Conservation (phyloP, 495 filamentous ascomycete genomes). For the Aspergillus diversus region DNA sequence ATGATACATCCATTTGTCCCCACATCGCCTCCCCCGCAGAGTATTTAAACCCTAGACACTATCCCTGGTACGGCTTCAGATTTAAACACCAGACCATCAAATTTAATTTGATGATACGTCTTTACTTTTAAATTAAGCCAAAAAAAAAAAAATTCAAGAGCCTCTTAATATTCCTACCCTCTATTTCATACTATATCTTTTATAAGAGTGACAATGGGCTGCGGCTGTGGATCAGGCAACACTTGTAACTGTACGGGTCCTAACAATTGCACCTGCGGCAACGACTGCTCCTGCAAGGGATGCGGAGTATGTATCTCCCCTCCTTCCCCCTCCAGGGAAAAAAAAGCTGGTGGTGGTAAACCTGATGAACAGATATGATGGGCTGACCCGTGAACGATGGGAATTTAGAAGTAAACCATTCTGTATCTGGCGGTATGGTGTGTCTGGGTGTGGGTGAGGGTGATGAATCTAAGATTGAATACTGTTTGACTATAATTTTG, state of each 20-base stretch:
- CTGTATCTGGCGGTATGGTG: not conserved
- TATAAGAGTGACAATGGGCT: constrained; percentile 37
- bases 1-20: constrained; percentile 25
- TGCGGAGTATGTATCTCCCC: constrained; percentile 46
- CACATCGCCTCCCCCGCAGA: constrained; percentile 6
- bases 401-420: constrained; percentile 24
- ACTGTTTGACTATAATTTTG: constrained; percentile 12
- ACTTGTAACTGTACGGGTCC: constrained; percentile 43
- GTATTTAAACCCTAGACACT: constrained; percentile 13
- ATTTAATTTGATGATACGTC: too few relatives aligned
- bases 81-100: too few relatives aligned
- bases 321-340: not conserved
- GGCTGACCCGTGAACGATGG: constrained; percentile 19
- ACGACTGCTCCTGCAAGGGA: constrained; percentile 47
- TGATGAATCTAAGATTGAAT: constrained; percentile 1
- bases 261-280: constrained; percentile 43
- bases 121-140: too few relatives aligned
- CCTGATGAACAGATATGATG: constrained; percentile 17
- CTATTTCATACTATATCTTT: constrained; percentile 6
- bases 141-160: not conserved
- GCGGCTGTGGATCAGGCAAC: constrained; percentile 41
- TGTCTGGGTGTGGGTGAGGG: constrained; percentile 6
- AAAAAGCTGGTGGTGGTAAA: not conserved
- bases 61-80: not conserved
- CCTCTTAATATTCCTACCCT: not conserved